These are phyloP conservation scores for Sinapis alba DNA, from an alignment of 441 rosid genomes.

Conservation along the genomic window DNA sequence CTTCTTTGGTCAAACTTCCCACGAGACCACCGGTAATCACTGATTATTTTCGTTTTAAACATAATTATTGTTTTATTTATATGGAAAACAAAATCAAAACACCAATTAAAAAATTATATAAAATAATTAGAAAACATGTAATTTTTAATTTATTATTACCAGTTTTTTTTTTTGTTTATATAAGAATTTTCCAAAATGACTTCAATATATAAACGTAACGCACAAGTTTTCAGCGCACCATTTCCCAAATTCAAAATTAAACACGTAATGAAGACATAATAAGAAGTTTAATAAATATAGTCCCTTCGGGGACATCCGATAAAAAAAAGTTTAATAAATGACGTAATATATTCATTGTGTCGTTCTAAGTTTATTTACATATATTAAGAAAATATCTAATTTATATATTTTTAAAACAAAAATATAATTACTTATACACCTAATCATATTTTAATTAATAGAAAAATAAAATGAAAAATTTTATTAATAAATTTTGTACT, in stretches of 20 bases:
- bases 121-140: neutral
- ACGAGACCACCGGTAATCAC: slow-evolving; percentile 43
- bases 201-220: neutral
- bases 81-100: neutral
- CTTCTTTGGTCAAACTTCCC: slow-evolving; percentile 70
- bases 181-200: neutral
- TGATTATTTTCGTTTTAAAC: neutral
- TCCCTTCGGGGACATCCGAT: no score
- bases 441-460: no score
- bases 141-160: neutral
- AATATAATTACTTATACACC: no score
- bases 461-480: no score
- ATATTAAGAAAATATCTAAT: no score
- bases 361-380: no score
- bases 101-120: neutral
- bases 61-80: neutral
- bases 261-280: neutral
- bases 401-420: no score
- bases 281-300: neutral
- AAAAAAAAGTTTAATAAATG: no score
- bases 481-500: no score
- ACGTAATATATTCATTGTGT: no score
- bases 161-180: neutral
- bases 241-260: neutral
- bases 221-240: neutral